Base-by-base conservation (phyloP, 192 early-diverging fungal genomes). In the Coemansia sp. region DNA sequence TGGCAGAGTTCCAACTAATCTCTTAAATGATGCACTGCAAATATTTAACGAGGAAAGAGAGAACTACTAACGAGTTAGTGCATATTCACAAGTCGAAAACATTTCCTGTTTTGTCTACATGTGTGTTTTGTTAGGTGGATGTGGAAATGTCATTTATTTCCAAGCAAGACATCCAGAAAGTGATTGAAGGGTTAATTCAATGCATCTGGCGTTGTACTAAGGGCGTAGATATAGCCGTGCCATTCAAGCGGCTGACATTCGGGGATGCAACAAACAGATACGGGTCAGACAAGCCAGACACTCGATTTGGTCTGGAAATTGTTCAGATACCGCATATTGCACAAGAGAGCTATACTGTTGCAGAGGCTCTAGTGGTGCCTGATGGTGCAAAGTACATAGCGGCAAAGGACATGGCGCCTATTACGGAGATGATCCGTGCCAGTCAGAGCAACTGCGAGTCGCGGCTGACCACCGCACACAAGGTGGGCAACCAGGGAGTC, bases 241-340 rank as follows among this genome's bases (percentile, higher is more conserved):
- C 85, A 0, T 93, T 97, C 68, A 85, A 85, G 39, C 80, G 84
- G 43, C 87, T 97, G 81, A 88, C 93, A 6, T 97, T 95, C 75
- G 65, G 88, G 5, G 87, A 94, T 13, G 94, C 94, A 36, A 97
- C 95, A 81, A 72, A 80, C 46, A 68, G 81, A 77, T 97, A 90
- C 79, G 95, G 95, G 1, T 93, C 92, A 0, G 95, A 97, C 67
- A 97, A 97, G 68, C 95, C 95, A 0, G 94, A 97, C 73, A 88
- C 88, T 2, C 78, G 95, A 32, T 94, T 89, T 78, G 92, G 84
- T 13, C 76, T 97, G 63, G 87, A 92, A 36, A 82, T 82, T 55
- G 48, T 52, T 9, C 79, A 76, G 45, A 36, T 61, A 0, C 72
- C 72, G 0, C 69, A 75, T 37, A 42, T 83, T 40, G 18, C 58